phyloP scores from a whole-genome alignment of 73 alveolate species.

The Paramecium caudatum region DNA sequence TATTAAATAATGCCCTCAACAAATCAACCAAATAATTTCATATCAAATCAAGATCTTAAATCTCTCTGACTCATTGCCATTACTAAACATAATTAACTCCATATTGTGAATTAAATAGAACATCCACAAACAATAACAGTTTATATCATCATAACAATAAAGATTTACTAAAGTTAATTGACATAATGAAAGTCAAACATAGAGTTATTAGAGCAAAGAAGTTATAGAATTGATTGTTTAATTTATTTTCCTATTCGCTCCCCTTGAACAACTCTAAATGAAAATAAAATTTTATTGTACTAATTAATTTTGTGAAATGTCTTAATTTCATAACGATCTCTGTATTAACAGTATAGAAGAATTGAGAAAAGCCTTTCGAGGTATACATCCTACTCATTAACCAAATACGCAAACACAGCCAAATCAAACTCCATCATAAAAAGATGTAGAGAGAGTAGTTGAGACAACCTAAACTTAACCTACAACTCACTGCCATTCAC shows the following conservation, averaged over 20 bases:
- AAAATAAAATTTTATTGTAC: background rate
- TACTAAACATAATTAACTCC: background rate
- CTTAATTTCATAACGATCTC: background rate
- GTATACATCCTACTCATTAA: background rate
- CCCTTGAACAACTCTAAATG: background rate
- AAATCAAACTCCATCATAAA: background rate
- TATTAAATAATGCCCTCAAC: background rate
- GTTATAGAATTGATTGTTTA: background rate
- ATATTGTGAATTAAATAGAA: slow-evolving; percentile 14
- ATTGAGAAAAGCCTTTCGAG: background rate
- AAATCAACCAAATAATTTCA: background rate
- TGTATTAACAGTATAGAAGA: background rate
- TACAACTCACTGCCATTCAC: background rate
- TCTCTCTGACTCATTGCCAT: background rate
- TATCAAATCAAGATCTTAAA: background rate
- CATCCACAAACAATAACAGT: background rate
- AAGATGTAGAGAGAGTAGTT: background rate
- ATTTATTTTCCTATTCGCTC: background rate
- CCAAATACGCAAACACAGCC: background rate
- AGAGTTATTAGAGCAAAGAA: slow-evolving; percentile 19
- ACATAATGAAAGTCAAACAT: slow-evolving; percentile 4
- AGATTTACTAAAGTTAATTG: slow-evolving; percentile 22
- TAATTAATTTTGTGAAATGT: background rate
- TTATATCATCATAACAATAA: slow-evolving; percentile 16
- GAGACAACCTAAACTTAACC: background rate